phyloP scores from a whole-genome alignment of 352 stramenopile species.

The Achlya hypogyna region DNA sequence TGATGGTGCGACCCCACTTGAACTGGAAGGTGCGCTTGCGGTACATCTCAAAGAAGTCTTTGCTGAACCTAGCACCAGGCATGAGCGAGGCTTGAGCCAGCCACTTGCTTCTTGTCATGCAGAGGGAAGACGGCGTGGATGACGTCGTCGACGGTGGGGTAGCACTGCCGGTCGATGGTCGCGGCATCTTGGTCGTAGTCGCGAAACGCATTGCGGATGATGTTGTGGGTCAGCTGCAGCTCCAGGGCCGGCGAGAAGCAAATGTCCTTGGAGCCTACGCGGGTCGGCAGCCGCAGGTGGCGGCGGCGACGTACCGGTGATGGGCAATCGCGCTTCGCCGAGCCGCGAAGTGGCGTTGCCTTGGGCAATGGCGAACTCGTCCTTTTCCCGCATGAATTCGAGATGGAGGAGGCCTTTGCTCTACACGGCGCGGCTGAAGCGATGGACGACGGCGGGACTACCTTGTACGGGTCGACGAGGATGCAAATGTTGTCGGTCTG shows the following conservation, averaged over 20 bases:
- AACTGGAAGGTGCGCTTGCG: constrained; percentile 71
- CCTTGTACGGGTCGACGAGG: constrained; percentile 75
- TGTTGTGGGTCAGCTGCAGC: constrained; percentile 82
- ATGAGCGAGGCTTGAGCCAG: not conserved
- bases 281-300: not conserved
- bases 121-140: constrained; percentile 75
- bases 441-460: not conserved
- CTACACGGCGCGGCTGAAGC: not conserved
- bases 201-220: constrained; percentile 79
- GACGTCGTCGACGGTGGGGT: constrained; percentile 63
- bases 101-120: constrained; percentile 35
- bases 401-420: constrained; percentile 64
- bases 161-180: constrained; percentile 75
- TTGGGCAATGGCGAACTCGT: constrained; percentile 71
- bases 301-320: not conserved
- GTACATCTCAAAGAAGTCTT: constrained; percentile 81
- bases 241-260: constrained; percentile 80
- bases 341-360: constrained; percentile 59
- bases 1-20: constrained; percentile 49
- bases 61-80: constrained; percentile 56
- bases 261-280: constrained; percentile 44
- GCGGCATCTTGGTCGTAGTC: constrained; percentile 85
- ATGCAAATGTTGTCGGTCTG: constrained; percentile 61
- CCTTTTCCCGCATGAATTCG: constrained; percentile 83
- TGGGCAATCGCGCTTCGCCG: constrained; percentile 53